Base-by-base conservation (phyloP, 352 stramenopile genomes). In the Pythium vanterpoolii region DNA sequence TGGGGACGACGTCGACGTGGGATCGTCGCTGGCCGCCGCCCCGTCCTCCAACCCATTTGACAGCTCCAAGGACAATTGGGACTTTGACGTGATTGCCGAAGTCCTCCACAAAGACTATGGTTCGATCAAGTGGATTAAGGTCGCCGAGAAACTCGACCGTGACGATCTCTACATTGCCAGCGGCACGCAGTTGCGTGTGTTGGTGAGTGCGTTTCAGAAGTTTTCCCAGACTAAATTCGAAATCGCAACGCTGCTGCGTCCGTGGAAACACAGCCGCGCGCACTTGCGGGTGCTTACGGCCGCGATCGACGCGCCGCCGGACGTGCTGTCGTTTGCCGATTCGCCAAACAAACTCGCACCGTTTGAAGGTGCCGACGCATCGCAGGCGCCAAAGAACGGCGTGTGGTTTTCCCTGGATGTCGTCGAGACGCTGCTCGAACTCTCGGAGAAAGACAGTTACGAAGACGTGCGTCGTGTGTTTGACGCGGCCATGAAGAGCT, bases 331-430 rank as follows among this genome's bases (percentile, higher is more conserved):
- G 47, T 95, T 95, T 52, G 65, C 74, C 5, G 83, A 95, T 26
- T 92, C 82, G 7, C 76, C 84, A 19, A 80, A 85, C 57, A 93
- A 93, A 59, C 69, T 95, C 19, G 78, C 79, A 5, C 83, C 83
- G 9, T 95, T 95, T 56, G 86, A 95, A 76, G 86, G 86, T 16
- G 86, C 83, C n/a, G 83, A 95, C 49, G 86, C 83, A 6, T 91
- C 86, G 36, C 82, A 80, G 11, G 86, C 89, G 7, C 86, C 86
- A 0, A 88, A 92, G 61, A 95, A 95, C 56, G 86, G 83, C 28
- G 80, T 92, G 16, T 95, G 86, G 86, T 95, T 95, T 33, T 95
- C 86, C 19, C 57, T 95, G 4, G 83, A 95, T 60, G 73, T 81
- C 0, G 86, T 95, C 21, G 86, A 95, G 45, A 90, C 86, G 40